Conservation (phyloP, 768 basidiomycete genomes). For the Mycena galericulata region DNA sequence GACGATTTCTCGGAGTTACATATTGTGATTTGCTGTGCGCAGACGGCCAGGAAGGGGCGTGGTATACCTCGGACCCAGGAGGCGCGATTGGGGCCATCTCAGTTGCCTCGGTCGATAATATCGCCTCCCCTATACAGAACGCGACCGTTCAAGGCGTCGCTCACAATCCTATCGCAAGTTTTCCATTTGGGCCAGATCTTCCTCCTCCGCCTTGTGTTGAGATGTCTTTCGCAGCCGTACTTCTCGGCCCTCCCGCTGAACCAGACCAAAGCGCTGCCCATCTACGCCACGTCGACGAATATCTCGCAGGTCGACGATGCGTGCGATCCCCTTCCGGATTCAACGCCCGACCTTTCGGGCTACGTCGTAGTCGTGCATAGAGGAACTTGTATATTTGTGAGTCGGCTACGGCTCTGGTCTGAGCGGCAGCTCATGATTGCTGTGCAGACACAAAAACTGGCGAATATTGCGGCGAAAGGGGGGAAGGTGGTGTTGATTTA, state of each 20-base stretch:
- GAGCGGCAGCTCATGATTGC: neutral
- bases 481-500: conserved; percentile 49
- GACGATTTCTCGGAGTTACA: neutral
- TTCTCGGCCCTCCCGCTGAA: conserved; percentile 50
- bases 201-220: too few relatives aligned
- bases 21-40: neutral
- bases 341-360: conserved; percentile 51
- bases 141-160: conserved; percentile 25
- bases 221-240: conserved; percentile 43
- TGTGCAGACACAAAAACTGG: conserved; percentile 51
- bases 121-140: conserved; percentile 21
- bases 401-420: neutral
- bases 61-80: conserved; percentile 56
- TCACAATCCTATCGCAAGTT: conserved; percentile 29
- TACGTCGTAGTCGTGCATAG: conserved; percentile 56
- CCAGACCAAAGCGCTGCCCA: conserved; percentile 47
- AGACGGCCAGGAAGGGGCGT: conserved; percentile 55
- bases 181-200: too few relatives aligned
- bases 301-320: conserved; percentile 53
- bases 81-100: conserved; percentile 55
- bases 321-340: conserved; percentile 54
- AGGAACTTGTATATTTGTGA: conserved; percentile 56
- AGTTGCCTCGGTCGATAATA: conserved; percentile 40
- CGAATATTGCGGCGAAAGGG: conserved; percentile 51
- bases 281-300: conserved; percentile 56